Base-by-base conservation (phyloP, 2,329 filamentous ascomycete genomes). In the Xylariaceae sp. region DNA sequence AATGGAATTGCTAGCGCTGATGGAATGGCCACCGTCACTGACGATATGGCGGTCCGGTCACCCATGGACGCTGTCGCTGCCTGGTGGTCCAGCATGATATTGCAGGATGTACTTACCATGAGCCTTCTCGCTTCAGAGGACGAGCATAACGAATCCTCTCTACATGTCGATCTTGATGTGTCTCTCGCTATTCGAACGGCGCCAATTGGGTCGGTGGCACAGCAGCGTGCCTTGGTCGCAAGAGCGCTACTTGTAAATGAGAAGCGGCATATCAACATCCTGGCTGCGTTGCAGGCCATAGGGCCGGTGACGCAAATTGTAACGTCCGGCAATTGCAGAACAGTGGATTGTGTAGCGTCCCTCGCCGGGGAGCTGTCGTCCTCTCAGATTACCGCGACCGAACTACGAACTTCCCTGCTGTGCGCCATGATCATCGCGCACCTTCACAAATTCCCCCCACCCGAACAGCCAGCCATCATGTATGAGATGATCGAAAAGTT, bases 21-120 rank as follows among this genome's bases (percentile, higher is more conserved):
- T 49, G 84, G 88, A 45, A 87, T 95, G 78, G 88, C 95, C 66
- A 79, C 82, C 5, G 89, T 96, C 1, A 88, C 94, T 2, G 88
- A 94, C 55, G 92, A 96, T 65, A 83, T 84, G 49, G 86, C 90
- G 2, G 88, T 96, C 56, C 84, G 88, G 49, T 94, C 89, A 16
- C 89, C 92, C 0, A 81, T 96, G 60, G 92, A 96, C 70, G 91
- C 90, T 12, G 83, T 96, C 48, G 89, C 92, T 6, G 89, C 92
- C 2, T 96, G 92, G 92, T 94, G 86, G 76, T 95, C 92, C 0
- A 89, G 84, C 59, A 78, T 86, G 51, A 77, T 83, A 12, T 73
- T 96, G 36, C 88, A 91, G 63, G 79, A 80, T 53, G 84, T 83
- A 2, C 78, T 96, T 26, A 75, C 84, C 12, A 76, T 76, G 15